Evolutionary conservation across 2,329 filamentous ascomycete species (phyloP).

Genomic region (Pestalotiopsis sp.): DNA sequence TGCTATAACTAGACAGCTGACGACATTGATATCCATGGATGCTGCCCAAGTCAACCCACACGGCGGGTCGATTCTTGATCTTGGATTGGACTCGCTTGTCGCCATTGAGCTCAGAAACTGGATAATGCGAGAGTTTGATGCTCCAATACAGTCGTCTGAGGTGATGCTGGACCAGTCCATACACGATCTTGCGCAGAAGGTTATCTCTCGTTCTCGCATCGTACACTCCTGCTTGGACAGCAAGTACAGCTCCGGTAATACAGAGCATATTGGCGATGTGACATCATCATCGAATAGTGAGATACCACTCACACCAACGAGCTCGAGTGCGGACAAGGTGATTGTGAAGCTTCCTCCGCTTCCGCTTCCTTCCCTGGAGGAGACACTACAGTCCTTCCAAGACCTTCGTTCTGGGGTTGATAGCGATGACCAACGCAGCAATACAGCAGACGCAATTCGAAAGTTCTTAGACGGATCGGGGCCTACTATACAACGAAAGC

Average conservation of each 20-base stretch:
- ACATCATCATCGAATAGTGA: too few species aligned
- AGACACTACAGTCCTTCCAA: constrained; percentile 15
- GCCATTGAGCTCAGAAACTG: constrained; percentile 54
- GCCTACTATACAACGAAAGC: constrained; percentile 9
- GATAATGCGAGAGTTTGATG: constrained; percentile 50
- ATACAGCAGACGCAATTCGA: not conserved
- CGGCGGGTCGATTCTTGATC: not conserved
- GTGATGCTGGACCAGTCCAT: constrained; percentile 34
- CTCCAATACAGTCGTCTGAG: constrained; percentile 57
- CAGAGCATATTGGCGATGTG: too few species aligned
- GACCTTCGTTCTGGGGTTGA: constrained; percentile 17
- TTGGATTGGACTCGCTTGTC: constrained; percentile 46
- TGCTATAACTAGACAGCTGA: not conserved
- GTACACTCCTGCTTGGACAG: too few species aligned
- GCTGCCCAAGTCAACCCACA: not conserved
- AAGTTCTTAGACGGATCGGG: constrained; percentile 11
- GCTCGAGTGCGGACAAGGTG: not conserved
- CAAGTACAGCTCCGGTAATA: too few species aligned
- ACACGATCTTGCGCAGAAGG: not conserved
- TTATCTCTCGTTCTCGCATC: not conserved
- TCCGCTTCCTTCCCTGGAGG: constrained; percentile 8
- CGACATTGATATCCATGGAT: not conserved
- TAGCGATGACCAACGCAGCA: constrained; percentile 7
- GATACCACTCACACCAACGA: not conserved
- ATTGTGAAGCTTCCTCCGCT: not conserved